These are phyloP conservation scores for Talinum fruticosum DNA, from an alignment of 148 eudicot species.

Conservation along the genomic window DNA sequence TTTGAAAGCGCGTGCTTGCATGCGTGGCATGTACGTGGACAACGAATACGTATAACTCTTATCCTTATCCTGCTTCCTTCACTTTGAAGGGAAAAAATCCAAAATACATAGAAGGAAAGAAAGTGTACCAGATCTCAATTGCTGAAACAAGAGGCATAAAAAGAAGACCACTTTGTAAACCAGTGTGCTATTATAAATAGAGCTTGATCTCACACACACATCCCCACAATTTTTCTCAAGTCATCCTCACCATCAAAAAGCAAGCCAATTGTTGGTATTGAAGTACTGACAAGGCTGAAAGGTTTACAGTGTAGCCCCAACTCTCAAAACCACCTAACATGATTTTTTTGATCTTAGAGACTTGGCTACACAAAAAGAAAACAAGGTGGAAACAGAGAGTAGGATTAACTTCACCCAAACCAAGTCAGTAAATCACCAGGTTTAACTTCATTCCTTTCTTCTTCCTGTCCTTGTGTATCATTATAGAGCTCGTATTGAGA, in stretches of 20 bases:
- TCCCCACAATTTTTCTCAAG: not conserved
- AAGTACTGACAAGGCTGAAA: not conserved
- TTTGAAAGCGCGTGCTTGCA: not conserved
- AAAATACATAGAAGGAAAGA: conserved; percentile 3
- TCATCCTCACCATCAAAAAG: not conserved
- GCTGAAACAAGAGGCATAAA: not conserved
- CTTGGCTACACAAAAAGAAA: not conserved
- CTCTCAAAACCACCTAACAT: not conserved
- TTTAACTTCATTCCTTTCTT: not conserved
- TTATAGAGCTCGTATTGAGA: not conserved
- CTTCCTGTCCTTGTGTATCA: not conserved
- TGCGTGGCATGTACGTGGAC: not conserved
- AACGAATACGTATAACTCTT: not conserved
- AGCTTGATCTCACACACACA: not conserved
- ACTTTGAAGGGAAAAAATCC: not conserved
- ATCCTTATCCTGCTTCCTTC: conserved; percentile 1
- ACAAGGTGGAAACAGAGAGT: not conserved
- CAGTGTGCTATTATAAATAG: conserved; percentile 4
- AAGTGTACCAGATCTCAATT: not conserved
- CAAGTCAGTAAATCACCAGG: not conserved
- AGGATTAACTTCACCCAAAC: not conserved
- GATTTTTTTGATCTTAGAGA: not conserved
- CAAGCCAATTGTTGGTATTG: not conserved
- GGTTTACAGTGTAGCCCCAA: not conserved
- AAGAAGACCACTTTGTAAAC: not conserved